Evolutionary conservation across 306 rosid species (phyloP).

Genomic region (Medicago arabica): DNA sequence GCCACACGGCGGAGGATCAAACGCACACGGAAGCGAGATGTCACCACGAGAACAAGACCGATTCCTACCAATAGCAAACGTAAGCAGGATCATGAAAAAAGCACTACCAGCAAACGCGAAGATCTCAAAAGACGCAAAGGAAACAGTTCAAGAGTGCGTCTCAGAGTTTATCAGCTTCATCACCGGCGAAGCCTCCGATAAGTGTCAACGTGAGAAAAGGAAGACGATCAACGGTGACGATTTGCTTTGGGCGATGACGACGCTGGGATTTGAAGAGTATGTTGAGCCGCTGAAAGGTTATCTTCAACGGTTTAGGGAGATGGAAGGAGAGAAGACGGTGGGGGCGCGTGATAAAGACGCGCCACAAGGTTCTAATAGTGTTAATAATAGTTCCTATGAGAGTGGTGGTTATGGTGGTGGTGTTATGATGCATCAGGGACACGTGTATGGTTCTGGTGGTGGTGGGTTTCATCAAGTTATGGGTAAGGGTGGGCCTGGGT

Average conservation of each 20-base stretch:
- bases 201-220: constrained; percentile 93
- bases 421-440: constrained; percentile 71
- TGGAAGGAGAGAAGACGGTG: constrained; percentile 83
- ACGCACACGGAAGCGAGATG: constrained; percentile 51
- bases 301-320: constrained; percentile 79
- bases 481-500: constrained; percentile 63
- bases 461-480: constrained; percentile 64
- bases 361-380: constrained; percentile 23
- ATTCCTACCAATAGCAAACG: constrained; percentile 86
- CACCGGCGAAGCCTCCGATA: constrained; percentile 96
- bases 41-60: constrained; percentile 87
- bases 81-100: constrained; percentile 93
- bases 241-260: constrained; percentile 93
- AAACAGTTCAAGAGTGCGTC: constrained; percentile 95
- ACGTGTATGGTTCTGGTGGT: constrained; percentile 72
- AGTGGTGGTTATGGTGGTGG: constrained; percentile 41
- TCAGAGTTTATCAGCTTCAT: constrained; percentile 95
- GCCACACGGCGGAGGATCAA: constrained; percentile 37
- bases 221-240: constrained; percentile 98
- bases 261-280: constrained; percentile 85
- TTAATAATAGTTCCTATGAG: constrained; percentile 36
- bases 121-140: constrained; percentile 95
- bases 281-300: constrained; percentile 86
- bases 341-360: constrained; percentile 72
- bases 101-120: constrained; percentile 93